Percentiles rank a stretch among this genome's conserved stretches.
Evolutionary conservation across 345 rosid species (phyloP).

Genomic region (Eucalyptus grandis): DNA sequence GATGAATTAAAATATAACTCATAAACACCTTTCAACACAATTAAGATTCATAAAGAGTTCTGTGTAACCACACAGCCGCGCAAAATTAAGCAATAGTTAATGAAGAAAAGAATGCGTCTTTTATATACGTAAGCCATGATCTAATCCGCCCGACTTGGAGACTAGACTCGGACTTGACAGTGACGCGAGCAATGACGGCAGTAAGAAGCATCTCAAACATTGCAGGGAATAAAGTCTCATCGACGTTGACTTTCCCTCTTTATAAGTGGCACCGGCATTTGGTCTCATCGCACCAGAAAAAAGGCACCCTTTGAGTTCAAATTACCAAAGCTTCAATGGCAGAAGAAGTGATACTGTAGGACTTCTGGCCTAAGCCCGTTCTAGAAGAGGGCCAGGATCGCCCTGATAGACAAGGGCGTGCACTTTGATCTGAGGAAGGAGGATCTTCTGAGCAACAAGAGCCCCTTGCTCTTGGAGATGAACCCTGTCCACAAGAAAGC

Average conservation of each 20-base stretch:
- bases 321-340: not conserved
- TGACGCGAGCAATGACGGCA: not conserved
- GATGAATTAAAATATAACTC: not conserved
- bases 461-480: not conserved
- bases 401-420: not conserved
- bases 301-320: not conserved
- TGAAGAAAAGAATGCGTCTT: not conserved
- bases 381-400: not conserved
- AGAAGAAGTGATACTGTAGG: not conserved
- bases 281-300: not conserved
- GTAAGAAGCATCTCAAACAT: not conserved
- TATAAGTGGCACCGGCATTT: not conserved
- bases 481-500: not conserved
- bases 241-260: not conserved
- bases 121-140: not conserved
- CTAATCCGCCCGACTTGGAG: not conserved
- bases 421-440: not conserved
- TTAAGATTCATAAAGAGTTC: not conserved
- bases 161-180: not conserved
- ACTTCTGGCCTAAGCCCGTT: not conserved
- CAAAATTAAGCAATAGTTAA: not conserved
- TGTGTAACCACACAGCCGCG: accelerated
- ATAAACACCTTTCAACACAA: not conserved
- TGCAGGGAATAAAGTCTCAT: not conserved
- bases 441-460: not conserved